Percentiles rank a stretch among this genome's conserved stretches.
phyloP scores from a whole-genome alignment of 192 early-diverging fungal genomes.

The Obelidium mucronatum region DNA sequence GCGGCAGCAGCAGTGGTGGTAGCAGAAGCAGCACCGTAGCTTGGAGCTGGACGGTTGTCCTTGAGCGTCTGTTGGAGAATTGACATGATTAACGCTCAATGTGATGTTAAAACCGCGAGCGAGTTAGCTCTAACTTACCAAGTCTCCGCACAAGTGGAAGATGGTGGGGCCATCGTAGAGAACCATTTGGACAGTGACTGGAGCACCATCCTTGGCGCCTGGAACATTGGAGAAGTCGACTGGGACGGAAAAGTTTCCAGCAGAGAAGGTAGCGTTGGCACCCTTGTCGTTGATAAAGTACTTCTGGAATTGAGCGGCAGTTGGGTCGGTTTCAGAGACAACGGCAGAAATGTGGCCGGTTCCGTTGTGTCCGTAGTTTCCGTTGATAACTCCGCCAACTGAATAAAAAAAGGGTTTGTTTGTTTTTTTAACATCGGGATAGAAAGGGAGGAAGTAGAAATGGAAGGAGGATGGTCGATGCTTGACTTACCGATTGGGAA shows the following conservation, averaged over 20 bases:
- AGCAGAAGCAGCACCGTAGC: neutral
- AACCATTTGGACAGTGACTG: neutral
- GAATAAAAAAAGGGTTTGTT: neutral
- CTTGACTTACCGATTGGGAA: neutral
- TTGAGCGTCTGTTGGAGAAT: too few species aligned
- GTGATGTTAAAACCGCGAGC: too few species aligned
- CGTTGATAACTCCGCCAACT: neutral
- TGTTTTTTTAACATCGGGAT: too few species aligned
- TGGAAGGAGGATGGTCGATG: too few species aligned
- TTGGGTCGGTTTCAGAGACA: neutral
- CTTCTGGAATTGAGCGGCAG: neutral
- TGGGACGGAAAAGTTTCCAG: neutral
- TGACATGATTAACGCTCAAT: too few species aligned
- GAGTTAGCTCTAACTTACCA: too few species aligned
- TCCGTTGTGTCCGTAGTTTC: neutral
- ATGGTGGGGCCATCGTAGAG: neutral
- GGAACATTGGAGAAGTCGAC: neutral
- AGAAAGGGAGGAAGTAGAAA: neutral
- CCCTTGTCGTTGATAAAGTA: neutral
- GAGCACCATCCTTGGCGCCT: neutral
- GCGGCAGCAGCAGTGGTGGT: too few species aligned
- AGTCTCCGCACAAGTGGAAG: too few species aligned
- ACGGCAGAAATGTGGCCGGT: neutral
- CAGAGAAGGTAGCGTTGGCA: neutral
- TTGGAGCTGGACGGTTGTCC: neutral